Evolutionary conservation across 805 yeast species (phyloP), one percentile per base, ranked within the genome.

Genomic region (Wickerhamomyces ciferrii): DNA sequence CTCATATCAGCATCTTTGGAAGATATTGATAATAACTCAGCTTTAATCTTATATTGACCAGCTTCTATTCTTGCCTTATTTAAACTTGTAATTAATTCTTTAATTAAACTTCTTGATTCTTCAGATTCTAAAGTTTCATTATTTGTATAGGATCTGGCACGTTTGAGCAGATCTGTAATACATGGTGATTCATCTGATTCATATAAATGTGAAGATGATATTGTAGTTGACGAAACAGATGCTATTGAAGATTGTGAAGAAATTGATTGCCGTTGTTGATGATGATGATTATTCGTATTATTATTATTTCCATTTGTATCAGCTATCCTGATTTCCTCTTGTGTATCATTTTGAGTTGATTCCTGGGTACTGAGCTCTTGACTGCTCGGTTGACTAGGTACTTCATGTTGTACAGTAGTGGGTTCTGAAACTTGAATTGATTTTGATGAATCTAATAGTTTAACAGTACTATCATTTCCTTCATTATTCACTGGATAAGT

Each of bases 1-100:
- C 79, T 58, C 61, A 70, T 75, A 38, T 68, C 69, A 11, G 67
- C 66, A 48, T 74, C 78, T 39, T 67, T 67, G 17, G 71, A 54
- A 39, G 73, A 75, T 18, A 74, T 65, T 6, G 68, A 66, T 39
- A 72, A 53, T 27, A 79, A 61, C 55, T 75, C 60, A 39, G 69
- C 60, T 45, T 60, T 68, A 29, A 69, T 54, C 42, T 63, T 68
- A 32, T 63, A 56, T 47, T 68, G 67, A 43, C 66, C 65, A 9
- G 63, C 53, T 47, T 66, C 64, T 17, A 59, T 52, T 13, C 55
- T 46, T 5, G 67, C 55, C 34, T 58, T 56, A 17, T 47, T 46
- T 23, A 67, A 46, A 10, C 61, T 52, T 0, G 45, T 39, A 0
- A 56, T 35, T 14, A 68, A 46, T 4, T 55, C 52, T 3, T 39